These are phyloP conservation scores for Phialemoniopsis sp. DNA, from an alignment of 2,329 filamentous ascomycete species.

Conservation along the genomic window DNA sequence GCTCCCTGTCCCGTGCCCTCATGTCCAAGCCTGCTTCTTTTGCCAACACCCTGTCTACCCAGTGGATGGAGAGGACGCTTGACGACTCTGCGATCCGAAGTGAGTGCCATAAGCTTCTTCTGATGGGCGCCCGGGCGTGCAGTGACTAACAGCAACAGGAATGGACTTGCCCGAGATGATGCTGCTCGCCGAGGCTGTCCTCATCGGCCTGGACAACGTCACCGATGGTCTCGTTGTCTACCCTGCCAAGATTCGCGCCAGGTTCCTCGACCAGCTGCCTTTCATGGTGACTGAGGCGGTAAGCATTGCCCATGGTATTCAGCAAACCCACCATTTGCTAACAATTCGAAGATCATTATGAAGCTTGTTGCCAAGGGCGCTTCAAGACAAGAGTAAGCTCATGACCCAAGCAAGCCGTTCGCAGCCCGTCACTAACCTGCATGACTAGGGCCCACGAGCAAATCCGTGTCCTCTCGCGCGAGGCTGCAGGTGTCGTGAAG, in stretches of 20 bases:
- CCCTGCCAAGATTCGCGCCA: constrained; percentile 64
- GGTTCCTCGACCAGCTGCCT: constrained; percentile 72
- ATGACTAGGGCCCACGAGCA: constrained; percentile 67
- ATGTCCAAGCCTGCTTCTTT: constrained; percentile 33
- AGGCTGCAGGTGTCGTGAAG: constrained; percentile 57
- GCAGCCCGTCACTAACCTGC: constrained; percentile 10
- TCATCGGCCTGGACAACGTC: constrained; percentile 65
- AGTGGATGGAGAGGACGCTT: constrained; percentile 73
- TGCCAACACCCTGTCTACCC: constrained; percentile 63
- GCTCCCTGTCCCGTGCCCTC: constrained; percentile 33
- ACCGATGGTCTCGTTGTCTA: constrained; percentile 69
- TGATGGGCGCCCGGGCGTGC: constrained; percentile 2
- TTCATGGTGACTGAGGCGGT: constrained; percentile 67
- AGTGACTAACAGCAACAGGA: constrained; percentile 50
- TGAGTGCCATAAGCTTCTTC: constrained; percentile 22
- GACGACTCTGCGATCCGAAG: constrained; percentile 71
- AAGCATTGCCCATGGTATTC: constrained; percentile 7
- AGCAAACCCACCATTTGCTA: constrained; percentile 4
- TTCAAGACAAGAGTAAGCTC: constrained; percentile 61
- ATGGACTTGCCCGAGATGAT: constrained; percentile 65
- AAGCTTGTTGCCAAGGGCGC: constrained; percentile 66
- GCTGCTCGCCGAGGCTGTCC: constrained; percentile 64
- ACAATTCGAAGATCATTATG: constrained; percentile 66
- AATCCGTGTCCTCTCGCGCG: constrained; percentile 76
- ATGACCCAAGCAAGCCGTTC: not conserved